Percentiles rank a stretch among this genome's conserved stretches.
These are phyloP conservation scores for Arthroderma sp. DNA, from an alignment of 2,329 filamentous ascomycete species.

Conservation along the genomic window DNA sequence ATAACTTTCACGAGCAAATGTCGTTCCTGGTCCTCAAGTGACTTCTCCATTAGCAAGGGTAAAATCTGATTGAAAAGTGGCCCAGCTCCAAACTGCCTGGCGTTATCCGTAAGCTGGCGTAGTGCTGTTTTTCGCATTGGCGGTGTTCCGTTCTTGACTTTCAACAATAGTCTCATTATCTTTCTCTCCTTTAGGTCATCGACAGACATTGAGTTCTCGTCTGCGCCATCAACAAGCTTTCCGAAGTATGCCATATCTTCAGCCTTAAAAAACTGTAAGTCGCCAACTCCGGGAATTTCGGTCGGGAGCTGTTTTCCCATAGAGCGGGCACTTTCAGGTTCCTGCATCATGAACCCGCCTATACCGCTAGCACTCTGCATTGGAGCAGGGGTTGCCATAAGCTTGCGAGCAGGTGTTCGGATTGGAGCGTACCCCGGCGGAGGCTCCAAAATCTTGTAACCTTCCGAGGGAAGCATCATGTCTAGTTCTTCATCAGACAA, in stretches of 20 bases:
- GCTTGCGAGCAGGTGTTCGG: slow-evolving; percentile 61
- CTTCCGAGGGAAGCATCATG: slow-evolving; percentile 75
- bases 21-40: slow-evolving; percentile 91
- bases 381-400: slow-evolving; percentile 62
- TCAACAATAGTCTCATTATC: slow-evolving; percentile 91
- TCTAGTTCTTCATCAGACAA: slow-evolving; percentile 92
- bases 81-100: slow-evolving; percentile 85
- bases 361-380: slow-evolving; percentile 45
- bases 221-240: slow-evolving; percentile 85
- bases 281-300: slow-evolving; percentile 89
- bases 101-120: slow-evolving; percentile 94
- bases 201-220: slow-evolving; percentile 82
- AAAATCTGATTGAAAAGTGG: slow-evolving; percentile 95
- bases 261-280: slow-evolving; percentile 94
- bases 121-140: slow-evolving; percentile 98
- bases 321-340: slow-evolving; percentile 70
- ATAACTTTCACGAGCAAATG: slow-evolving; percentile 98
- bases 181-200: slow-evolving; percentile 96
- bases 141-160: slow-evolving; percentile 98
- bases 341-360: slow-evolving; percentile 93
- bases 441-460: slow-evolving; percentile 82
- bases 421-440: slow-evolving; percentile 85
- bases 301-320: slow-evolving; percentile 80
- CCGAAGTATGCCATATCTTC: slow-evolving; percentile 99
- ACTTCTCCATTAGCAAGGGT: slow-evolving; percentile 95